phyloP scores from a whole-genome alignment of 257 asterid genomes.

The Linaria vulgaris region DNA sequence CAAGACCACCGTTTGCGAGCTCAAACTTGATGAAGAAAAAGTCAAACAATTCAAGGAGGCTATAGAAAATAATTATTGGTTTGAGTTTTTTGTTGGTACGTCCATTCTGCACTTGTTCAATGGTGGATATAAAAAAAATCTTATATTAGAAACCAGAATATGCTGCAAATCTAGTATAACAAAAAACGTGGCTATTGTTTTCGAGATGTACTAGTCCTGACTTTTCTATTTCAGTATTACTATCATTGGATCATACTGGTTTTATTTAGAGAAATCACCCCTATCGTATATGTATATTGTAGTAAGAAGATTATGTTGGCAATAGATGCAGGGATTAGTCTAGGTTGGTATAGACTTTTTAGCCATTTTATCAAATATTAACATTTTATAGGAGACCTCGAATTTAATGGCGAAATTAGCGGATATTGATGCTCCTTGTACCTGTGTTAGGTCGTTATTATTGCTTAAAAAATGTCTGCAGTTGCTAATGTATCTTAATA shows the following conservation, averaged over 20 bases:
- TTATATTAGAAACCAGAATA: not conserved
- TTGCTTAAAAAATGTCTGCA: too few relatives aligned
- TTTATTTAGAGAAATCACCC: too few relatives aligned
- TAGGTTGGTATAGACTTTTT: slow-evolving; percentile 3
- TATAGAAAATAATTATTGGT: slow-evolving; percentile 57
- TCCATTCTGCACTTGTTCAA: not conserved
- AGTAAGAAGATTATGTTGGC: too few relatives aligned
- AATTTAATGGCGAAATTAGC: not conserved
- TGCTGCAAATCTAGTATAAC: slow-evolving; percentile 1
- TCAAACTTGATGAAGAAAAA: slow-evolving; percentile 53
- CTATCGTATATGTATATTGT: too few relatives aligned
- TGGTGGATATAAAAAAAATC: not conserved
- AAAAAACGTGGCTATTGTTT: not conserved
- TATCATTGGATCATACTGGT: too few relatives aligned
- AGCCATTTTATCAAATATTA: not conserved
- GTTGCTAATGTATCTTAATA: not conserved
- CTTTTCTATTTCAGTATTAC: not conserved
- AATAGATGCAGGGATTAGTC: not conserved
- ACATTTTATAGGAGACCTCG: not conserved
- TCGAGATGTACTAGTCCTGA: not conserved
- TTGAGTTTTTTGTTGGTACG: slow-evolving; percentile 62
- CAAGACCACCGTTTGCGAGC: slow-evolving; percentile 43
- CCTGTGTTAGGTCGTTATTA: not conserved
- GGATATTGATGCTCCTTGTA: not conserved
- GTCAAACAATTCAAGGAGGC: slow-evolving; percentile 63